Percentiles rank a stretch among this genome's conserved stretches.
phyloP scores from a whole-genome alignment of 2,329 filamentous ascomycete genomes.

The Fusarium decemcellulare region DNA sequence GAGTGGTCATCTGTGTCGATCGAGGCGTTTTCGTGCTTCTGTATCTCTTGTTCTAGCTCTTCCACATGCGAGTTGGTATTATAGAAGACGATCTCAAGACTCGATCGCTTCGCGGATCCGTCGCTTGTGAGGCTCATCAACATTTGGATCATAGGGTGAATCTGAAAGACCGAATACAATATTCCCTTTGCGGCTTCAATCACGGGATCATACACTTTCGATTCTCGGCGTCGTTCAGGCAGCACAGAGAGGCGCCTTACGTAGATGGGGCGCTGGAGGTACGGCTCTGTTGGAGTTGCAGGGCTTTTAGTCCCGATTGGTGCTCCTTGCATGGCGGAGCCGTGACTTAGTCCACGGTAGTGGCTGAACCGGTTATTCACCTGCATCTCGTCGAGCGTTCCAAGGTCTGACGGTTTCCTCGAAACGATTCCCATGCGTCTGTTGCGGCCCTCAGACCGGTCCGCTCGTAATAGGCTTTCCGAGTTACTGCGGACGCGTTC shows the following conservation, averaged over 20 bases:
- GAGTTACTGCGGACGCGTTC: conserved; percentile 78
- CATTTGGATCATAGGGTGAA: conserved; percentile 77
- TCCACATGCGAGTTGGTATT: conserved; percentile 77
- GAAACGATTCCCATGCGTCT: conserved; percentile 76
- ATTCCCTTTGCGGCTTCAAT: conserved; percentile 77
- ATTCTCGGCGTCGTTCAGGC: conserved; percentile 74
- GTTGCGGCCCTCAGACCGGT: conserved; percentile 68
- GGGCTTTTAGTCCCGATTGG: conserved; percentile 65
- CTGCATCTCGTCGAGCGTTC: conserved; percentile 74
- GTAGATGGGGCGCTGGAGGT: conserved; percentile 72
- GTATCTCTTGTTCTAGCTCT: conserved; percentile 75
- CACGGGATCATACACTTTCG: conserved; percentile 71
- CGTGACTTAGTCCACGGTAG: conserved; percentile 76
- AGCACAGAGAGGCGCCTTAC: conserved; percentile 74
- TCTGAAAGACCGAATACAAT: conserved; percentile 76
- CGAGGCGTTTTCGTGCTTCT: conserved; percentile 68
- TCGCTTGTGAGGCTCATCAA: conserved; percentile 74
- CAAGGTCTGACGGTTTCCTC: conserved; percentile 71
- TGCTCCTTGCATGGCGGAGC: conserved; percentile 75
- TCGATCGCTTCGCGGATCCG: conserved; percentile 72
- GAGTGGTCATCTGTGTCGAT: conserved; percentile 63
- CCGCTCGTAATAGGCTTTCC: conserved; percentile 69
- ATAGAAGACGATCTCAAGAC: conserved; percentile 77
- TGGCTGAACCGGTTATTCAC: conserved; percentile 77
- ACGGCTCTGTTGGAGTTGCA: conserved; percentile 71